phyloP scores from a whole-genome alignment of 202 grass and related monocot species.

The Elaeis oleifera region DNA sequence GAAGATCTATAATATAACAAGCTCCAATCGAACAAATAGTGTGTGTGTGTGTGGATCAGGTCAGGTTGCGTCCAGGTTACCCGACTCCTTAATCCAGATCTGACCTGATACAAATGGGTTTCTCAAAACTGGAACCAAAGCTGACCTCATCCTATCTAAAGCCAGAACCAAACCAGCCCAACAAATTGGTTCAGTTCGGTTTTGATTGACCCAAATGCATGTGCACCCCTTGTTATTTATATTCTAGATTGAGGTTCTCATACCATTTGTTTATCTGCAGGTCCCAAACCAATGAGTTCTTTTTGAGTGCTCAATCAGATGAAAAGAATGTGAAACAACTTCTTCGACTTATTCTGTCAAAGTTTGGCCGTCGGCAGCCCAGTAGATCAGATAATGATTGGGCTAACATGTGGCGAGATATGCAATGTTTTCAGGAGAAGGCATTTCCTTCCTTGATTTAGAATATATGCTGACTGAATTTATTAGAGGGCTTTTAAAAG shows the following conservation, averaged over 20 bases:
- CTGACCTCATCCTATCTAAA: no score
- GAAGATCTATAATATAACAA: no score
- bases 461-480: slow-evolving; percentile 90
- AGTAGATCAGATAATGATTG: slow-evolving; percentile 83
- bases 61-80: no score
- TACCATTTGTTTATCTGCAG: slow-evolving; percentile 26
- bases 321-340: slow-evolving; percentile 91
- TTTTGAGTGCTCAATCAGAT: slow-evolving; percentile 57
- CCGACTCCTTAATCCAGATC: no score
- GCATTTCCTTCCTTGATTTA: slow-evolving; percentile 94
- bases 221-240: slow-evolving; percentile 9
- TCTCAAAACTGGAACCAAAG: no score
- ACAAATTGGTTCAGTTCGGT: no score
- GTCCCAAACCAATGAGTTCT: slow-evolving; percentile 72
- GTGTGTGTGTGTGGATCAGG: no score
- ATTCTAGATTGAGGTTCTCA: background rate
- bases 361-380: slow-evolving; percentile 88
- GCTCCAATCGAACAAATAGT: no score
- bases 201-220: background rate
- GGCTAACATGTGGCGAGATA: slow-evolving; percentile 82
- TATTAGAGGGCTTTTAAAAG: slow-evolving; percentile 86
- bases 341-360: slow-evolving; percentile 78
- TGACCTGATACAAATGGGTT: no score
- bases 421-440: slow-evolving; percentile 88
- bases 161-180: no score